phyloP scores from a whole-genome alignment of 1,139 yeast genomes.

The Maudiozyma humilis region DNA sequence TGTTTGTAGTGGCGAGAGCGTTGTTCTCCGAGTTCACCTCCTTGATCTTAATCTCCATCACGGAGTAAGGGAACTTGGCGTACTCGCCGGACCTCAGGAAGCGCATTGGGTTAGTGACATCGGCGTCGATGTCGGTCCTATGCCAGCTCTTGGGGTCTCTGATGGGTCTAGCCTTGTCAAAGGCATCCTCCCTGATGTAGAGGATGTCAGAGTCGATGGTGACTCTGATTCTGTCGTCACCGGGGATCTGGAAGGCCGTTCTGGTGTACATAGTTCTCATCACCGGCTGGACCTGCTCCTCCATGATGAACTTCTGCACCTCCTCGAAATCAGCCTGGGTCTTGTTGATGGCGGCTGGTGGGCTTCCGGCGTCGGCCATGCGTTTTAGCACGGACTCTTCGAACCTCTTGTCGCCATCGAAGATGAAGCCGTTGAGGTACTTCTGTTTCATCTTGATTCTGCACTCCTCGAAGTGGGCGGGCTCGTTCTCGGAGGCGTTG shows the following conservation, averaged over 20 bases:
- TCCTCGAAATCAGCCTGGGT: constrained; percentile 48
- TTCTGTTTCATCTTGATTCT: constrained; percentile 71
- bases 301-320: constrained; percentile 55
- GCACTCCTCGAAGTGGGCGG: constrained; percentile 36
- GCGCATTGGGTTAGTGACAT: constrained; percentile 58
- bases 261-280: constrained; percentile 81
- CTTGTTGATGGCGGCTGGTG: constrained; percentile 42
- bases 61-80: constrained; percentile 79
- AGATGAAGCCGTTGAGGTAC: constrained; percentile 56
- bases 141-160: constrained; percentile 90
- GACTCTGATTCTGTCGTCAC: constrained; percentile 84
- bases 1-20: constrained; percentile 10
- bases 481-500: constrained; percentile 31
- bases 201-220: constrained; percentile 82
- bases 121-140: constrained; percentile 79
- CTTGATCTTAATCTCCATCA: constrained; percentile 78
- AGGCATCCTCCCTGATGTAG: constrained; percentile 83
- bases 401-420: constrained; percentile 38
- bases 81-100: constrained; percentile 81
- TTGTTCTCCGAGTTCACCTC: constrained; percentile 29
- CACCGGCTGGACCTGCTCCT: constrained; percentile 70
- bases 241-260: constrained; percentile 96
- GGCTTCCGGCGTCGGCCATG: constrained; percentile 49
- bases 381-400: constrained; percentile 44
- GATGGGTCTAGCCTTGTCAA: constrained; percentile 76